Conservation (phyloP, 1,284 basidiomycete genomes). For the Heterobasidion parviporum region DNA sequence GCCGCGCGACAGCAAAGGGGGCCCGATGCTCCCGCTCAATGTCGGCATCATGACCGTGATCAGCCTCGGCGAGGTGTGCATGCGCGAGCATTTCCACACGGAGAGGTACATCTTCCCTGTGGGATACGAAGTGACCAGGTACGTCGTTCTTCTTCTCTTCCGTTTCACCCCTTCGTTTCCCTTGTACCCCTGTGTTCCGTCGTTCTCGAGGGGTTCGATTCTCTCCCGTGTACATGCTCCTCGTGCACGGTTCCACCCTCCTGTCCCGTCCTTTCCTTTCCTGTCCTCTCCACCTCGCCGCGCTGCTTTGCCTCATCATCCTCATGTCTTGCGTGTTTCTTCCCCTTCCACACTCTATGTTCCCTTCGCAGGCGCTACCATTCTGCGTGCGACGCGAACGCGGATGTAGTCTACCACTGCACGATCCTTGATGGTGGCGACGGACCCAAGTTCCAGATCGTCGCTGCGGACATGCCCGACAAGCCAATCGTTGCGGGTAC, state of each 20-base stretch:
- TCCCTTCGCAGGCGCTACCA: slow-evolving; percentile 50
- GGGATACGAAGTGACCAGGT: slow-evolving; percentile 76
- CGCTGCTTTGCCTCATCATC: not conserved
- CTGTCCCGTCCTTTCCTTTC: not conserved
- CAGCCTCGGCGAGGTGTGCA: slow-evolving; percentile 62
- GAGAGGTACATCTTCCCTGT: slow-evolving; percentile 81
- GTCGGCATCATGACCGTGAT: slow-evolving; percentile 79
- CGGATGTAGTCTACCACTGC: slow-evolving; percentile 68
- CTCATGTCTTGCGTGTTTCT: not conserved
- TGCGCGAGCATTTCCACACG: slow-evolving; percentile 75
- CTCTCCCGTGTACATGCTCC: not conserved
- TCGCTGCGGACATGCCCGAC: slow-evolving; percentile 57
- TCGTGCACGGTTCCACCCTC: not conserved
- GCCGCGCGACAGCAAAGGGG: slow-evolving; percentile 58
- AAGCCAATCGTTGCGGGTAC: slow-evolving; percentile 71
- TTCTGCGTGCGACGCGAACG: slow-evolving; percentile 57
- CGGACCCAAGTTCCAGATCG: slow-evolving; percentile 74
- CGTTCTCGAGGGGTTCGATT: not conserved
- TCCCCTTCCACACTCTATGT: not conserved
- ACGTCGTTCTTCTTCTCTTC: slow-evolving; percentile 9
- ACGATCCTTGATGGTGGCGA: slow-evolving; percentile 77
- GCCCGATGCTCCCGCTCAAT: slow-evolving; percentile 63
- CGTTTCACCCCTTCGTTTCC: not conserved
- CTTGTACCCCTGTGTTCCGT: not conserved
- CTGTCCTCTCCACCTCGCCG: not conserved